Evolutionary conservation across 108 stramenopile genomes (phyloP).

Genomic region (Fistulifera pelliculosa): DNA sequence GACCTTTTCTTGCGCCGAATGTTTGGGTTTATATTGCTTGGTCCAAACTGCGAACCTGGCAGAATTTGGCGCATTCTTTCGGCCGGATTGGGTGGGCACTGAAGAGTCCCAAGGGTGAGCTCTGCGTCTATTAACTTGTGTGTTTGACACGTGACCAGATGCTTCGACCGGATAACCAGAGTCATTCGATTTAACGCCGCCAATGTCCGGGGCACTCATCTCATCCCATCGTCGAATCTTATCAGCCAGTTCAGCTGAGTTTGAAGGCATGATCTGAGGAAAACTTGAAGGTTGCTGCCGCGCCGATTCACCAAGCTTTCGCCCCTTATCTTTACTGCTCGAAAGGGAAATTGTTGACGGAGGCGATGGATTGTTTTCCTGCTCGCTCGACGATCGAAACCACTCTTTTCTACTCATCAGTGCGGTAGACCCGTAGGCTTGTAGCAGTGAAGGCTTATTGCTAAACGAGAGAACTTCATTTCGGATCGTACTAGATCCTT

Average conservation of each 20-base stretch:
- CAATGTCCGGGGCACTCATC: slow-evolving; percentile 18
- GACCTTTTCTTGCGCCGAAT: not conserved
- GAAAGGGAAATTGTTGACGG: not conserved
- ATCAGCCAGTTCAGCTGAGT: slow-evolving; percentile 22
- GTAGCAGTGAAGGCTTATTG: too few species aligned
- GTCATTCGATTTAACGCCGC: not conserved
- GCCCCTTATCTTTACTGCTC: not conserved
- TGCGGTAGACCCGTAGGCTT: slow-evolving; percentile 3
- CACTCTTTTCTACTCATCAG: not conserved
- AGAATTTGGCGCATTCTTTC: not conserved
- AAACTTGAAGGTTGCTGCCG: slow-evolving; percentile 1
- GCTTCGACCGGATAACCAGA: not conserved
- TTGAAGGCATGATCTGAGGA: slow-evolving; percentile 1
- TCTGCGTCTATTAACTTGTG: not conserved
- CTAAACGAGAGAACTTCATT: too few species aligned
- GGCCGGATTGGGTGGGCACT: not conserved
- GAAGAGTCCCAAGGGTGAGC: not conserved
- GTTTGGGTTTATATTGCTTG: not conserved
- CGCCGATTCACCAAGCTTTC: not conserved
- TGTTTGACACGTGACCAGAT: not conserved
- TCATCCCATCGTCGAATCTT: slow-evolving; percentile 39
- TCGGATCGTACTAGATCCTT: too few species aligned
- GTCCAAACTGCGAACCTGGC: not conserved
- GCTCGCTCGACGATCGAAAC: not conserved
- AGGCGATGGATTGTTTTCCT: not conserved